Evolutionary conservation across 1,139 yeast genomes (phyloP), one percentile per base, ranked within the genome.

Genomic region (Hyphopichia khmerensis): DNA sequence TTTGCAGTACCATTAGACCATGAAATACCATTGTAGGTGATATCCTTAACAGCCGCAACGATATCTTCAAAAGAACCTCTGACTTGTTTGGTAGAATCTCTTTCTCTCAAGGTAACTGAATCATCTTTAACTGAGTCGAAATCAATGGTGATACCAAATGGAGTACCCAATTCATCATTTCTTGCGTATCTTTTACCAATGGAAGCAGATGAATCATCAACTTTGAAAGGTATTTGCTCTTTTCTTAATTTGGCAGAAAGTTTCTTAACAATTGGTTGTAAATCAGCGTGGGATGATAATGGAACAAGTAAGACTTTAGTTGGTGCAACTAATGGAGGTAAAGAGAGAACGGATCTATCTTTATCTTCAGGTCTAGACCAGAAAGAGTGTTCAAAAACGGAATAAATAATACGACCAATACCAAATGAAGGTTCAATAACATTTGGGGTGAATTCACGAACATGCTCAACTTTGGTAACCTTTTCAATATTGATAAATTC

Each of bases 371-470:
- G 88, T 72, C 99, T 86, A 45, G 87, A 70, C 96, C 97, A 95
- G 84, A 85, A 95, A 47, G 81, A 80, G 69, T 95, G 99, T 74
- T 95, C 99, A 61, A 91, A 86, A 53, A 93, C 71, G 38, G 96
- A 80, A 72, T 95, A 95, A 52, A 95, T 75, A 63, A 95, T 89
- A 76, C 99, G 93, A 49, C 99, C 99, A 63, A 95, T 87, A 79
- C 99, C 99, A 60, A 95, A 95, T 7, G 99, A 95, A 50, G 99
- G 99, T 72, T 95, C 99, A 60, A 95, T 95, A 48, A 95, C 99
- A 63, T 89, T 91, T 50, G 99, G 99, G 53, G 91, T 88, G 71
- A 72, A 95, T 71, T 95, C 99, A 64, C 99, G 88, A 46, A 93
- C 77, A 65, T 91, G 96, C 69, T 89, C 96, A 42, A 86, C 84